These are phyloP conservation scores for Penicillium sp. DNA, from an alignment of 2,329 filamentous ascomycete genomes.

Conservation along the genomic window DNA sequence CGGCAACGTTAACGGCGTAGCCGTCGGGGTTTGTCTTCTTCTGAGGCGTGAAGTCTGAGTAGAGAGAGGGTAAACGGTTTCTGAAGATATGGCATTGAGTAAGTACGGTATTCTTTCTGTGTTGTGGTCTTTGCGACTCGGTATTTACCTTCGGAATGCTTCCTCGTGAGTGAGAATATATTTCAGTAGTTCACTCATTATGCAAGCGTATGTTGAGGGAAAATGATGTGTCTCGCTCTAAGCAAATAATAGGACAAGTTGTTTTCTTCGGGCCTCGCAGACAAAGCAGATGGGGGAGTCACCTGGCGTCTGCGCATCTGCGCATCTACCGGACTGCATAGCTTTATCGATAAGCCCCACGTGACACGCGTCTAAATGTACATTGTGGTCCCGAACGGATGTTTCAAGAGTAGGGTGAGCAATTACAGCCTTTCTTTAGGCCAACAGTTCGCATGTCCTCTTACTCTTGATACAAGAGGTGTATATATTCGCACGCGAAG, in stretches of 20 bases:
- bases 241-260: not conserved
- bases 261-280: not conserved
- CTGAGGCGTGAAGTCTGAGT: conserved; percentile 79
- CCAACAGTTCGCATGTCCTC: no score
- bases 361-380: conserved; percentile 13
- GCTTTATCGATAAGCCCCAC: conserved; percentile 29
- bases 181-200: conserved; percentile 60
- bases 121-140: not conserved
- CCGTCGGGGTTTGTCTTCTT: conserved; percentile 77
- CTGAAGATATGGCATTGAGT: conserved; percentile 40
- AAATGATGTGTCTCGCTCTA: not conserved
- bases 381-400: no score
- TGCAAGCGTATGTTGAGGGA: not conserved
- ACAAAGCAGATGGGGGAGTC: not conserved
- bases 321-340: not conserved
- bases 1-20: conserved; percentile 73
- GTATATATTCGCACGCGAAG: no score
- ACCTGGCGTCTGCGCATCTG: not conserved
- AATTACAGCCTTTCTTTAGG: no score
- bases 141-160: conserved; percentile 56
- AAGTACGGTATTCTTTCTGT: not conserved
- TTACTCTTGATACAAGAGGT: no score
- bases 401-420: no score
- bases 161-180: conserved; percentile 62
- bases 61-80: conserved; percentile 77